Base-by-base conservation (phyloP, 768 basidiomycete species). In the Mycena indigotica region DNA sequence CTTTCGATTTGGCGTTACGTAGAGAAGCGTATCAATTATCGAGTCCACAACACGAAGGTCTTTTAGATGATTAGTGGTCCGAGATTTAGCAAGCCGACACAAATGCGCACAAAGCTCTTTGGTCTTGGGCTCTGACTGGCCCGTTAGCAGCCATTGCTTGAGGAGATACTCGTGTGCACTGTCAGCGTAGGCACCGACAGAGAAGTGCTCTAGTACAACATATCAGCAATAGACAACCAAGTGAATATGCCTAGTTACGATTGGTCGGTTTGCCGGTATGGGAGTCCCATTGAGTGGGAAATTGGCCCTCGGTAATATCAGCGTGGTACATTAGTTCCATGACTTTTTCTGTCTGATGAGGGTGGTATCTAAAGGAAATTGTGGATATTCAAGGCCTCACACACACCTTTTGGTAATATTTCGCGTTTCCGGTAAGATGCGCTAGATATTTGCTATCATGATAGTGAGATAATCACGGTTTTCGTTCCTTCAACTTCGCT, bases 111-210 rank as follows among this genome's bases (percentile, higher is more conserved):
- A 87, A 73, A 85, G 77, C n/a, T 78, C 76, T 29, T 72, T 71
- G 1, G 76, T 75, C 50, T 73, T 72, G 19, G 64, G 67, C 57
- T 87, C 86, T 1, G 70, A 70, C 53, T 71, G 65, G 2, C 76
- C 79, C 1, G 75, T 80, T 13, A 85, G 69, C 15, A 88, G 75
- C 65, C 80, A 88, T 62, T 84, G 83, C 62, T 88, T 88, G 30
- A 88, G 76, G 4, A 87, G 71, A 64, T 88, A 88, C 67, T 88
- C 87, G 62, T 88, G 84, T 13, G 79, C 85, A 58, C 86, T 86
- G 64, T 88, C 87, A 1, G 80, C 80, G 10, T 68, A 76, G 1
- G 84, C 84, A 19, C 85, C 86, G 28, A 86, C 77, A 2, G 82
- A 77, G 51, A 79, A 77, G 25, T 77, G 76, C 5, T 57, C 78